These are phyloP conservation scores for Alnus rubra DNA, from an alignment of 306 rosid species.

Conservation along the genomic window DNA sequence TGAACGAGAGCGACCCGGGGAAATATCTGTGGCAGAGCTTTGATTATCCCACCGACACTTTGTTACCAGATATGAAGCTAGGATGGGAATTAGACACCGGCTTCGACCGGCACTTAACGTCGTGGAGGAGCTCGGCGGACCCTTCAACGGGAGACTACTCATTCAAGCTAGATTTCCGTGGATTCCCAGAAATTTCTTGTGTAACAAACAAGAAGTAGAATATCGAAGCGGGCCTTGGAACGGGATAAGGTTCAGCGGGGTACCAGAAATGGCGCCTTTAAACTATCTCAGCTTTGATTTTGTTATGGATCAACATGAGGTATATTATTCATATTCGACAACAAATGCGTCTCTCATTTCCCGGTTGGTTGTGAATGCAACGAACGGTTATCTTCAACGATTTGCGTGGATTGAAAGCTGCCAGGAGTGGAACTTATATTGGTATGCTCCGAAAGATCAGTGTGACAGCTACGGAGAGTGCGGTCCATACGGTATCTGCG, in stretches of 20 bases:
- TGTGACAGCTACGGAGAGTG: slow-evolving; percentile 49
- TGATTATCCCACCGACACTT: slow-evolving; percentile 63
- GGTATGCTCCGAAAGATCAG: slow-evolving; percentile 73
- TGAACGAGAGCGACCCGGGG: slow-evolving; percentile 20
- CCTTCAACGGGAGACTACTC: slow-evolving; percentile 57
- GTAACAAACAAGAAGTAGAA: not conserved
- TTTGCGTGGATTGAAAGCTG: slow-evolving; percentile 43
- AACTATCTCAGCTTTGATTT: slow-evolving; percentile 40
- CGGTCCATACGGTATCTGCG: slow-evolving; percentile 65
- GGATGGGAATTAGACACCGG: slow-evolving; percentile 58
- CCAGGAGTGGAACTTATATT: slow-evolving; percentile 45
- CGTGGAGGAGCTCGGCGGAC: slow-evolving; percentile 52
- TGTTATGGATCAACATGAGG: slow-evolving; percentile 28
- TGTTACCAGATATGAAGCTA: slow-evolving; percentile 68
- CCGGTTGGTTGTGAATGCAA: slow-evolving; percentile 34
- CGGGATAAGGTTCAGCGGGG: slow-evolving; percentile 67
- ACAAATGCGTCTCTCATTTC: slow-evolving; percentile 30
- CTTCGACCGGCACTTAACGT: slow-evolving; percentile 42
- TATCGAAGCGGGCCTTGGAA: slow-evolving; percentile 87
- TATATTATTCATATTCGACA: slow-evolving; percentile 46
- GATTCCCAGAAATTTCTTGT: slow-evolving; percentile 57
- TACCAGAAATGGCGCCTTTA: slow-evolving; percentile 54
- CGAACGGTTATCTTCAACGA: slow-evolving; percentile 39
- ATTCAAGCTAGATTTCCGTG: slow-evolving; percentile 47
- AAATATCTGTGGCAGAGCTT: slow-evolving; percentile 70